phyloP scores from a whole-genome alignment of 441 rosid species.

The Syzygium malaccense region DNA sequence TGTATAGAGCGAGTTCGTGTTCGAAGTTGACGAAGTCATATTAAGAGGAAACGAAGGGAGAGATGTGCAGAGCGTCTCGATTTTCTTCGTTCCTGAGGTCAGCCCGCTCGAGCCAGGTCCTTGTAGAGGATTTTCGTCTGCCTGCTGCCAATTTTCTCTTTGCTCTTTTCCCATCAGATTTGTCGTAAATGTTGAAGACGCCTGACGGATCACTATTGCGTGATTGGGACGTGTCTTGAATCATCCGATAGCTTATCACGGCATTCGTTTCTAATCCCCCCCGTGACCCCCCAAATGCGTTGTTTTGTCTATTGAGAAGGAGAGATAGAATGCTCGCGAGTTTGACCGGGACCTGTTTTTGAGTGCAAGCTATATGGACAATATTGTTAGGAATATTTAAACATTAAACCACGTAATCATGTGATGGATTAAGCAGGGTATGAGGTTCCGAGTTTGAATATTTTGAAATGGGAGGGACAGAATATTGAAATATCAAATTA shows the following conservation, averaged over 20 bases:
- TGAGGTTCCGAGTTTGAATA: rapidly evolving
- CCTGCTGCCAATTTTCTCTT: background rate
- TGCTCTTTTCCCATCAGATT: background rate
- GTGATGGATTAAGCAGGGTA: background rate
- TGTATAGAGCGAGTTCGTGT: background rate
- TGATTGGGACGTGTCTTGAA: background rate
- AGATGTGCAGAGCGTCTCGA: background rate
- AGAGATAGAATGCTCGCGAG: background rate
- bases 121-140: background rate
- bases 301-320: background rate
- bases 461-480: rapidly evolving
- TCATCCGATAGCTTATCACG: background rate
- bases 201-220: background rate
- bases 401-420: rapidly evolving
- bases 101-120: background rate
- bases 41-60: too few relatives aligned
- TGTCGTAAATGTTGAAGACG: background rate
- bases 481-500: background rate
- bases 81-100: background rate
- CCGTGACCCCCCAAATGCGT: background rate
- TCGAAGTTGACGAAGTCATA: background rate
- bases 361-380: background rate
- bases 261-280: background rate
- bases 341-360: background rate
- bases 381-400: background rate